phyloP scores from a whole-genome alignment of 768 basidiomycete species.

The Serpula lacrymans region DNA sequence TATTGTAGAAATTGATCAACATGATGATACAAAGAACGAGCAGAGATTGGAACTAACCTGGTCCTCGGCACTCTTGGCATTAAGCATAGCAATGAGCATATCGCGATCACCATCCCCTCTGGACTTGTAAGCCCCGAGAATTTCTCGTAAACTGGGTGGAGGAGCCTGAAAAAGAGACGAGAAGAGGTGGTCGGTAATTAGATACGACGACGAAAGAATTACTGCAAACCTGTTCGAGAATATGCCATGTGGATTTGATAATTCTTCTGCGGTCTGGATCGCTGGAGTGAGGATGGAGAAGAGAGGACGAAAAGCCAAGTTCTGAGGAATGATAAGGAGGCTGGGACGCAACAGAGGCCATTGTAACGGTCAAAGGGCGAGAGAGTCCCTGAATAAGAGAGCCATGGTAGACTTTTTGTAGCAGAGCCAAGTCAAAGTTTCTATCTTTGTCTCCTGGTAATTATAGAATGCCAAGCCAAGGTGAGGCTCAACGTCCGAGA shows the following conservation, averaged over 20 bases:
- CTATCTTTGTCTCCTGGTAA: slow-evolving; percentile 44
- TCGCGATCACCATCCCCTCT: slow-evolving; percentile 92
- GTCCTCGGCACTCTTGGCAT: slow-evolving; percentile 91
- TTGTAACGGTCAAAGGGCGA: slow-evolving; percentile 16
- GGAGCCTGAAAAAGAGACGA: slow-evolving; percentile 45
- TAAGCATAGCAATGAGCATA: slow-evolving; percentile 86
- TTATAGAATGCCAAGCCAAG: slow-evolving; percentile 44
- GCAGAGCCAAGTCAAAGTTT: slow-evolving; percentile 41
- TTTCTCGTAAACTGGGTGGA: slow-evolving; percentile 80
- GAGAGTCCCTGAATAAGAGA: slow-evolving; percentile 14
- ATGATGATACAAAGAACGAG: not conserved
- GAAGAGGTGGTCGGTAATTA: not conserved
- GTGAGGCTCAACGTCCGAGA: slow-evolving; percentile 33
- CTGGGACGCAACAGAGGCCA: slow-evolving; percentile 24
- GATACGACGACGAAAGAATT: not conserved
- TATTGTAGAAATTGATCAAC: slow-evolving; percentile 25
- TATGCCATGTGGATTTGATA: slow-evolving; percentile 41
- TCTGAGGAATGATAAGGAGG: slow-evolving; percentile 17
- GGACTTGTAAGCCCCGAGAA: slow-evolving; percentile 78
- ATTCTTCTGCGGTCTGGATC: slow-evolving; percentile 29
- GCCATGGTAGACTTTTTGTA: slow-evolving; percentile 34
- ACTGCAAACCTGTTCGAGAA: slow-evolving; percentile 42
- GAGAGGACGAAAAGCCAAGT: slow-evolving; percentile 10
- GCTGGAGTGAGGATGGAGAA: slow-evolving; percentile 11
- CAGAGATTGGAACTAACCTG: slow-evolving; percentile 53